Conservation (phyloP, 352 stramenopile genomes). For the Globisporangium nunn region DNA sequence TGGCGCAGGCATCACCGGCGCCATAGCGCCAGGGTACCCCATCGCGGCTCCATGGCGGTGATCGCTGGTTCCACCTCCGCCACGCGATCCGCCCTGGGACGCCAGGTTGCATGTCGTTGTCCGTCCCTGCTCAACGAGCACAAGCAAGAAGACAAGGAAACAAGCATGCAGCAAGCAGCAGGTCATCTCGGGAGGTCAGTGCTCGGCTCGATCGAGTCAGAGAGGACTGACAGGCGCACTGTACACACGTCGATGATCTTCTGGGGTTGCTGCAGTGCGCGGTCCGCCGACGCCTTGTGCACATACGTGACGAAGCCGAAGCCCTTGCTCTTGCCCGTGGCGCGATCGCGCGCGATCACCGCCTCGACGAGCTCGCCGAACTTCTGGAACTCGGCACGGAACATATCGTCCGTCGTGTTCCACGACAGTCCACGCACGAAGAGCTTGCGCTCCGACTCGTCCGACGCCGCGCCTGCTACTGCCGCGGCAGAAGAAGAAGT, state of each 20-base stretch:
- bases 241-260: constrained; percentile 62
- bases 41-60: constrained; percentile 5
- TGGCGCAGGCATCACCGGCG: constrained; percentile 14
- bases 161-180: no score
- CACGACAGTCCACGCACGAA: constrained; percentile 54
- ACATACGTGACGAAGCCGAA: constrained; percentile 64
- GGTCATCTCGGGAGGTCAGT: neutral
- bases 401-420: constrained; percentile 43
- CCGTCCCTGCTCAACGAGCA: constrained; percentile 25
- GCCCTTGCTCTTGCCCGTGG: constrained; percentile 58
- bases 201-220: no score
- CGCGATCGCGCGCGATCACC: constrained; percentile 36
- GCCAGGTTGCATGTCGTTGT: constrained; percentile 53
- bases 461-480: constrained; percentile 3
- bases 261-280: constrained; percentile 47
- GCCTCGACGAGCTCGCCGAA: constrained; percentile 56
- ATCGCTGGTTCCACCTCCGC: neutral
- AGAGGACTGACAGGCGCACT: neutral
- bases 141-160: no score
- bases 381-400: constrained; percentile 50
- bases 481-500: constrained; percentile 4
- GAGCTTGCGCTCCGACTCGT: constrained; percentile 52
- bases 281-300: constrained; percentile 31
- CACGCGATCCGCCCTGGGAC: constrained; percentile 20
- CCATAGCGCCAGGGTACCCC: constrained; percentile 12